Base-by-base conservation (phyloP, 306 rosid genomes). In the Pterocarpus macrocarpus region DNA sequence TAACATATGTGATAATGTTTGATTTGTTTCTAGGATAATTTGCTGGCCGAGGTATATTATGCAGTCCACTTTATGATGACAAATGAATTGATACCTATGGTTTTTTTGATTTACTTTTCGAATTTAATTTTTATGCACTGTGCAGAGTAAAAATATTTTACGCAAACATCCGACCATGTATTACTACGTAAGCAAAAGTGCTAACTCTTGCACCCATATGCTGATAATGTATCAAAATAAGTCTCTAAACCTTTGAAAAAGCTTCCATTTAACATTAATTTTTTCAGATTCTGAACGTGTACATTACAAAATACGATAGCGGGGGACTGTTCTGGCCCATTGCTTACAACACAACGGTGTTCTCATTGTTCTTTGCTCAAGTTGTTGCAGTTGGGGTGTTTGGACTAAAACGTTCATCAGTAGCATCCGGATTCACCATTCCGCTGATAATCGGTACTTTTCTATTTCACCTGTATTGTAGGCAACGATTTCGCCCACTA, bases 291-390 rank as follows among this genome's bases (percentile, higher is more conserved):
- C 80, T 95, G 67, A 95, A 95, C 38, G 99, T 96, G 44, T 96
- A 96, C 50, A 43, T 87, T 69, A 69, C 91, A 45, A 92, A 90
- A 76, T 93, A 96, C 41, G 90, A 96, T 55, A 75, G 82, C 6
- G 94, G 97, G 56, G 99, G 98, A 80, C 91, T 78, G 22, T 90
- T 13, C 61, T 96, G 99, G 99, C 97, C 97, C 28, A 82, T 94
- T 62, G 92, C 87, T 72, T 97, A 94, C 90, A 90, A 88, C 81
- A 86, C 97, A 44, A 69, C 90, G 2, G 89, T 96, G n/a, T 84
- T 90, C 50, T 88, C 98, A 4, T 82, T 96, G 88, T 38, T 87
- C 73, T 33, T 90, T 11, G 83, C 96, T 85, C 99, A 96, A 90
- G 61, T 93, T 52, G 81, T 96, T 6, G 97, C 98, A 57, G 87